Conservation (phyloP, 1,284 basidiomycete species). For the Sporisorium graminicola region DNA sequence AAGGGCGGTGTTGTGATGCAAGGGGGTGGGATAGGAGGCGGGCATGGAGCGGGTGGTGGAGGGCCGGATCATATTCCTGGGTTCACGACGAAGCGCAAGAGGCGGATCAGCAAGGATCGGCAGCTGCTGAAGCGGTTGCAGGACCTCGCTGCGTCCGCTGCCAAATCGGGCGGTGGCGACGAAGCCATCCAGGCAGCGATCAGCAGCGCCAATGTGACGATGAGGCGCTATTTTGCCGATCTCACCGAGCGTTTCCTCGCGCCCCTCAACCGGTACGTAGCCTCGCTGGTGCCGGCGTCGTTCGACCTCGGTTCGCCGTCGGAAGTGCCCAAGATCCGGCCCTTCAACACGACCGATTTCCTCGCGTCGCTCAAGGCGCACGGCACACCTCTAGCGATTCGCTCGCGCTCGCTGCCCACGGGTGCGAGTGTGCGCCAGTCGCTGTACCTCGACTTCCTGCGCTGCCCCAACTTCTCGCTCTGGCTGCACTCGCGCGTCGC, state of each 20-base stretch:
- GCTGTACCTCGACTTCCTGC: slow-evolving; percentile 64
- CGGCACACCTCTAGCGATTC: slow-evolving; percentile 72
- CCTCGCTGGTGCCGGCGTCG: slow-evolving; percentile 72
- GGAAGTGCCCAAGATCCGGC: slow-evolving; percentile 70
- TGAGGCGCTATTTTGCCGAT: slow-evolving; percentile 87
- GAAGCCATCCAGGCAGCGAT: slow-evolving; percentile 12
- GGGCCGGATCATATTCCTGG: slow-evolving; percentile 61
- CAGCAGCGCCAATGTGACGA: slow-evolving; percentile 70
- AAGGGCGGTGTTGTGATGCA: slow-evolving; percentile 17
- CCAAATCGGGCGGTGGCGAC: slow-evolving; percentile 60
- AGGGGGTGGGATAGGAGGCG: slow-evolving; percentile 73
- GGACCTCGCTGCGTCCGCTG: slow-evolving; percentile 40
- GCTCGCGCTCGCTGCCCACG: slow-evolving; percentile 65
- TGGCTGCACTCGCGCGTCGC: slow-evolving; percentile 62
- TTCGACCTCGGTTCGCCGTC: slow-evolving; percentile 54
- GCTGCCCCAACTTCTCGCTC: slow-evolving; percentile 65
- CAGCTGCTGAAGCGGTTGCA: slow-evolving; percentile 77
- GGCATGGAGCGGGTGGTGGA: slow-evolving; percentile 72
- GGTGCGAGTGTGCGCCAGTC: slow-evolving; percentile 53
- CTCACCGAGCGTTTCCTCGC: slow-evolving; percentile 90
- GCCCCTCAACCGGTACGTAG: slow-evolving; percentile 91
- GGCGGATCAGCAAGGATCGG: slow-evolving; percentile 87
- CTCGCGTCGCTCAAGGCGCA: slow-evolving; percentile 83
- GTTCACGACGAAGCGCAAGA: slow-evolving; percentile 80
- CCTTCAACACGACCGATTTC: slow-evolving; percentile 84